Evolutionary conservation across 768 basidiomycete species (phyloP).

Genomic region (Filobasidium floriforme): DNA sequence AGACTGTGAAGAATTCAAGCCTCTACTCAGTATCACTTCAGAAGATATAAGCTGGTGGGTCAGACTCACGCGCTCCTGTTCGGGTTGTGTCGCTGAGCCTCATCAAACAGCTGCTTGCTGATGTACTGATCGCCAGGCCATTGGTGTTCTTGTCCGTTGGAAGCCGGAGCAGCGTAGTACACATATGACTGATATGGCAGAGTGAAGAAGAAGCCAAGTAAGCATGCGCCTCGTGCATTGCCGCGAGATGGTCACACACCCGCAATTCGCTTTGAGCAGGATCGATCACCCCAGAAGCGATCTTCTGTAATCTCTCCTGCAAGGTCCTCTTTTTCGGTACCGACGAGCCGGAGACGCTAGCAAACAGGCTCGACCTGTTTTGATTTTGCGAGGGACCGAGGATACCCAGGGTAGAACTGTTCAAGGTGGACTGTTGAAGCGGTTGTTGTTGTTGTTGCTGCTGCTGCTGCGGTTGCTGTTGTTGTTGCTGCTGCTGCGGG

Average conservation of each 20-base stretch:
- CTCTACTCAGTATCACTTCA: not conserved
- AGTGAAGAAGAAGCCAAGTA: not conserved
- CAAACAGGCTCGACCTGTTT: not conserved
- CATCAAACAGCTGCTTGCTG: constrained; percentile 9
- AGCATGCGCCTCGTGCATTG: too few species aligned
- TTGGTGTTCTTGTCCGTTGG: constrained; percentile 10
- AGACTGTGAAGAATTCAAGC: not conserved
- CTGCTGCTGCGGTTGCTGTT: constrained; percentile 15
- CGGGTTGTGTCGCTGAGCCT: constrained; percentile 20
- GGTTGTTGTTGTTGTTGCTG: constrained; percentile 13
- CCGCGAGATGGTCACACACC: not conserved
- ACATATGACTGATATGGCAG: constrained; percentile 11
- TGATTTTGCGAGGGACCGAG: not conserved
- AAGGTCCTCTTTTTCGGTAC: constrained; percentile 12
- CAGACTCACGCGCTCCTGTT: constrained; percentile 15
- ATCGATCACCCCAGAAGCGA: constrained; percentile 13
- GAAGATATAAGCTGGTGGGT: too few species aligned
- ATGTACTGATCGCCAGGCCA: constrained; percentile 19
- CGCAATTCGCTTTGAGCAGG: constrained; percentile 12
- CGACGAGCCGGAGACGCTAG: not conserved
- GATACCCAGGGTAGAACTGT: constrained; percentile 9
- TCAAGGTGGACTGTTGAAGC: constrained; percentile 5
- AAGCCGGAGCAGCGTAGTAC: constrained; percentile 17
- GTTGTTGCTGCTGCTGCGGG: constrained; percentile 9
- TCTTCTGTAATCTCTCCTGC: constrained; percentile 18